phyloP scores from a whole-genome alignment of 1,139 yeast genomes.

The Pneumocystis jirovecii region DNA sequence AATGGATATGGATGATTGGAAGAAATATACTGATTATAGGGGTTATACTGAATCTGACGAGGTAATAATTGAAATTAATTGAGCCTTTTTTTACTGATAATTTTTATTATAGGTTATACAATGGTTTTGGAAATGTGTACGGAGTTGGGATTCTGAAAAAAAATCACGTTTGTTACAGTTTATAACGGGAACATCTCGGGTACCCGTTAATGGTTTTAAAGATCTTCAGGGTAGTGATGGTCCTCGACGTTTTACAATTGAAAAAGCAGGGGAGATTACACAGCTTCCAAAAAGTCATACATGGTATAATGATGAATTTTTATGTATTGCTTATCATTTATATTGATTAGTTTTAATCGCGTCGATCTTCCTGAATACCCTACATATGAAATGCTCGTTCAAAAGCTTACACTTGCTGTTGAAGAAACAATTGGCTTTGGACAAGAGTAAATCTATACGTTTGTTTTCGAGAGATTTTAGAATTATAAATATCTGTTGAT shows the following conservation, averaged over 20 bases:
- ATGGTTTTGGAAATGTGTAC: conserved; percentile 33
- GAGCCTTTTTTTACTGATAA: conserved; percentile 51
- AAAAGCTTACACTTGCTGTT: conserved; percentile 72
- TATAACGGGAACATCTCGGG: conserved; percentile 96
- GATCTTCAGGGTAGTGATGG: conserved; percentile 98
- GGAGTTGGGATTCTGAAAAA: conserved; percentile 92
- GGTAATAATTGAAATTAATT: conserved; percentile 49
- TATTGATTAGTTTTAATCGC: conserved; percentile 90
- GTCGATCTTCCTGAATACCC: conserved; percentile 78
- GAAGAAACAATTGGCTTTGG: conserved; percentile 95
- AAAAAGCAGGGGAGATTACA: conserved; percentile 86
- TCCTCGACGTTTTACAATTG: conserved; percentile 95
- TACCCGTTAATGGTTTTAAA: conserved; percentile 96
- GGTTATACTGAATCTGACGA: conserved; percentile 95
- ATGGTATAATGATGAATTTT: not conserved
- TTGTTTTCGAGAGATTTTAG: not conserved
- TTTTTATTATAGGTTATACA: conserved; percentile 4
- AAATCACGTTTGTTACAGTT: conserved; percentile 89
- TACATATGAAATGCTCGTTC: conserved; percentile 59
- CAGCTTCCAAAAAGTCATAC: conserved; percentile 63
- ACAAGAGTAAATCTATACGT: conserved; percentile 47
- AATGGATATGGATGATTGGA: conserved; percentile 97
- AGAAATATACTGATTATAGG: conserved; percentile 93
- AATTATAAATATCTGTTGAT: not conserved
- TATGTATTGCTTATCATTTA: not conserved